Base-by-base conservation (phyloP, 2,329 filamentous ascomycete genomes). In the Aspergillus viridinutans region DNA sequence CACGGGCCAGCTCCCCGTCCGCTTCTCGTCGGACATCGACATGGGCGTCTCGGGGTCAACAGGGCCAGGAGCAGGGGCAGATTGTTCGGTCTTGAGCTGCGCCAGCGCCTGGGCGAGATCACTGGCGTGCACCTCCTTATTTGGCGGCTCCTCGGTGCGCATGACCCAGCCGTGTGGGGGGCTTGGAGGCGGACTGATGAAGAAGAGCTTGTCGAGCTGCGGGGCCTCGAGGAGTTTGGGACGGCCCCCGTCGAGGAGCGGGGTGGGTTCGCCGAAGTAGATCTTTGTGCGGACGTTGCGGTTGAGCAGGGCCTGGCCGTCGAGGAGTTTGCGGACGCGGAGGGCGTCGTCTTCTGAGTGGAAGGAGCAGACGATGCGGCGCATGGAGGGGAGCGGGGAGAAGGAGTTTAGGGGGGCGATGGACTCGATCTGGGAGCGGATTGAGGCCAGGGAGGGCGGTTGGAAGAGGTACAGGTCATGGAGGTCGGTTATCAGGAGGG, bases 111-210 rank as follows among this genome's bases (percentile, higher is more conserved):
- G 69, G 0, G 82, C 83, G 43, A 88, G 74, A 66, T 88, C 85
- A 54, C 81, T 80, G 0, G 85, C 83, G 64, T 87, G 84, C 8
- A 86, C 84, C 56, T 86, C 80, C 71, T 84, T 86, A 71, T 88
- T 88, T 5, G 85, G 85, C 10, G 85, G 82, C 26, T 84, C 85
- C 67, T 88, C 85, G 56, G 82, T 79, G 58, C 80, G 79, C 75
- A 84, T 79, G 69, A 84, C 82, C 85, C 85, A 88, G 50, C 85
- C 85, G 69, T 85, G 82, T 2, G 85, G 85, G 49, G 85, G 85
- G 58, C 77, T 81, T 0, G 85, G 85, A 12, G 85, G 85, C 52
- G 85, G 85, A 48, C 78, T 81, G 72, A 88, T 87, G 72, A 88
- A 87, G 78, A 87, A 87, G 48, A 87, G 74, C 67, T 85, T 86